A percentile compares a stretch with the other conserved stretches of the same genome.
These are phyloP conservation scores for Nakaseomyces glabratus DNA, from an alignment of 1,139 yeast genomes.

Conservation along the genomic window DNA sequence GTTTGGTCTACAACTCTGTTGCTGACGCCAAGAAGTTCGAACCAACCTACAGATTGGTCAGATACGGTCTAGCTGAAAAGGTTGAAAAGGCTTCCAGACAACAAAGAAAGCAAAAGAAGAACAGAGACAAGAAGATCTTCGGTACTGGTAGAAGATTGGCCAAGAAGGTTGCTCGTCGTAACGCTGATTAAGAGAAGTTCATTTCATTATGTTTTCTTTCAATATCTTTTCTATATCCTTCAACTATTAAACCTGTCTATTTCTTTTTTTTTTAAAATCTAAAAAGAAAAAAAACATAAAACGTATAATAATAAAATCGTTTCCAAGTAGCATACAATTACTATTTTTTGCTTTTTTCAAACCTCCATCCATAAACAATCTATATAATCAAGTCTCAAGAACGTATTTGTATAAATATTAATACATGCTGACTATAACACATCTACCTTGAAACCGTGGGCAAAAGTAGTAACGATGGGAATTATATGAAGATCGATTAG, in stretches of 20 bases:
- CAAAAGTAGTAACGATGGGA: too few relatives aligned
- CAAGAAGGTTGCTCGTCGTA: conserved; percentile 68
- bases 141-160: conserved; percentile 97
- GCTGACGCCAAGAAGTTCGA: conserved; percentile 98
- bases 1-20: conserved; percentile 95
- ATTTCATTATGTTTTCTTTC: neutral
- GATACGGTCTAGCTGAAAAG: conserved; percentile 96
- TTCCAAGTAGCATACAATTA: conserved; percentile 7
- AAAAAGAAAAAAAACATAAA: conserved; percentile 3
- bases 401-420: too few relatives aligned
- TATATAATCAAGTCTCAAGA: too few relatives aligned
- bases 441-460: too few relatives aligned
- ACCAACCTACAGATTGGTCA: conserved; percentile 98
- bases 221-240: conserved; percentile 5
- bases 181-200: conserved; percentile 33
- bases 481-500: too few relatives aligned
- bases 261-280: conserved; percentile 3
- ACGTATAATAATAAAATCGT: conserved; percentile 4
- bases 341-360: too few relatives aligned
- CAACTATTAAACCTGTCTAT: conserved; percentile 5
- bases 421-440: too few relatives aligned
- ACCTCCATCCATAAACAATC: too few relatives aligned
- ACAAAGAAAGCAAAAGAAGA: conserved; percentile 99
- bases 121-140: conserved; percentile 98
- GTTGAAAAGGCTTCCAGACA: conserved; percentile 98